Evolutionary conservation across 345 rosid species (phyloP), one percentile per base, ranked within the genome.

Genomic region (Salix koriyanagi): DNA sequence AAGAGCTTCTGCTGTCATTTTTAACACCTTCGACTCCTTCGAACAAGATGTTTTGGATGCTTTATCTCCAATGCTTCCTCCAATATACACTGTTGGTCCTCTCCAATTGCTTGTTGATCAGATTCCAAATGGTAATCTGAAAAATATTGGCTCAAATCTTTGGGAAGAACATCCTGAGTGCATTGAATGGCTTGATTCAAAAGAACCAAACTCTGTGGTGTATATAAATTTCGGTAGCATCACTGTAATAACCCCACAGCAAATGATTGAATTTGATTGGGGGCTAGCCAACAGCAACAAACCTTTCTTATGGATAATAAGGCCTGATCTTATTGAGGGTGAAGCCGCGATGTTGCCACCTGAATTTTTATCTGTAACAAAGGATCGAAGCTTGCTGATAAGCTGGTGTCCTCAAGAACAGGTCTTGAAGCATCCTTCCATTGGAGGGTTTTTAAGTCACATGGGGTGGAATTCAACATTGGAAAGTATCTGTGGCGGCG

Each of bases 21-120:
- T 85, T n/a, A 89, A 87, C 79, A 87, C 86, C 0, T 89, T 89
- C 21, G 73, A 87, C 8, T 52, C 77, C 6, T 71, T 90, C 21
- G 82, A 89, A 28, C 54, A 50, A 26, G 71, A 83, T 14, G 89
- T 76, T 23, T 7, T 87, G 32, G 65, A 60, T 2, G 81, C 77
- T 6, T 21, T 87, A 16, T 64, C 41, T 15, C 69, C 80, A 2
- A 34, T 77, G 46, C 19, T 75, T 26, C 82, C 80, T 13, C 60
- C 13, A 12, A 30, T 82, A 11, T 75, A 46, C 76, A 52, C 79
- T 0, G 36, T 76, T 4, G 73, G 79, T 10, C 79, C 79, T 6
- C 73, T 76, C 44, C 48, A 52, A 2, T 58, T 76, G 7, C 58
- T 76, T n/a, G 54, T 3, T 42, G 56, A 67, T 56, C 67, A 67